These are phyloP conservation scores for Tagetes erecta DNA, from an alignment of 129 eudicot genomes.

Conservation along the genomic window DNA sequence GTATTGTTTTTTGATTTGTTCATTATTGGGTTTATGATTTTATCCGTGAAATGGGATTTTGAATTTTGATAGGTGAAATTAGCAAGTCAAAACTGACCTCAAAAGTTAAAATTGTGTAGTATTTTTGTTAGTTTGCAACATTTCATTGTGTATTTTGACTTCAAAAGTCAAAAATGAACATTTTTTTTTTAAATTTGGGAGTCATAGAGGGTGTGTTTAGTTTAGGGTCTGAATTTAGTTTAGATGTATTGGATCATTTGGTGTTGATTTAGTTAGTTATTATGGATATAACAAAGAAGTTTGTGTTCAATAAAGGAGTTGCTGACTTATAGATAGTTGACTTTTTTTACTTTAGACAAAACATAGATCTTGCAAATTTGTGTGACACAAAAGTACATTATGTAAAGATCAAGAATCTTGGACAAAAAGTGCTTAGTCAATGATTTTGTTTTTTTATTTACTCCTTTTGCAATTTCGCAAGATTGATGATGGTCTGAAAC, in stretches of 20 bases:
- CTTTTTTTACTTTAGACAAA: neutral
- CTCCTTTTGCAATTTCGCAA: neutral
- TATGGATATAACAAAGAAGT: conserved; percentile 5
- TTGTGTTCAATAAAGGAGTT: neutral
- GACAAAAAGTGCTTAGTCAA: conserved; percentile 2
- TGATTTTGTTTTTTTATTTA: neutral
- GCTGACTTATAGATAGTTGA: neutral
- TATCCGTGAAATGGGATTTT: neutral
- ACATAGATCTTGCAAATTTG: conserved; percentile 1
- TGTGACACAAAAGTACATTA: neutral
- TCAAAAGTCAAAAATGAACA: neutral
- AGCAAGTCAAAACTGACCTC: too few relatives aligned
- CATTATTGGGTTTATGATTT: neutral
- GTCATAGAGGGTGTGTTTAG: neutral
- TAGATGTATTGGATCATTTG: conserved; percentile 11
- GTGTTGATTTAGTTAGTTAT: conserved; percentile 2
- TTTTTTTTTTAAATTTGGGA: neutral
- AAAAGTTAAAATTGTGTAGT: too few relatives aligned
- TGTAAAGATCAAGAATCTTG: neutral
- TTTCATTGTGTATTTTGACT: neutral
- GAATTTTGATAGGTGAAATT: neutral
- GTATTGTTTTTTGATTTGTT: conserved; percentile 20
- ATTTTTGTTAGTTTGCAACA: neutral
- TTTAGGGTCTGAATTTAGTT: neutral
- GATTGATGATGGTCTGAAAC: neutral